phyloP scores from a whole-genome alignment of 495 filamentous ascomycete genomes.

The Hypoxylon perforatum region DNA sequence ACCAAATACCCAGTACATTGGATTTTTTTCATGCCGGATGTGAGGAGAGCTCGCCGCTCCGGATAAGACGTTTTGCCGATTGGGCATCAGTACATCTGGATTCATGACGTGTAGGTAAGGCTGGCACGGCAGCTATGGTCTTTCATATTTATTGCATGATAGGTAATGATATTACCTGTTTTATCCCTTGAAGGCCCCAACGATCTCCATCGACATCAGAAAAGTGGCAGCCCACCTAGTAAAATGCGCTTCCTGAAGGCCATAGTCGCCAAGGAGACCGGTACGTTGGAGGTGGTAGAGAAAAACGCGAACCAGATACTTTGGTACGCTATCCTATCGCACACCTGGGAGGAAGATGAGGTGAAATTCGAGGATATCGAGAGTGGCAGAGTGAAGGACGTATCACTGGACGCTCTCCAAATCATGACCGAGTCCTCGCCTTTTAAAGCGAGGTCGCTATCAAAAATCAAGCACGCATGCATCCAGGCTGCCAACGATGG shows the following conservation, averaged over 20 bases:
- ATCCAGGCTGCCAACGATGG: conserved; percentile 1
- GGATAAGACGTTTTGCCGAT: too few species aligned
- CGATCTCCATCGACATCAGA: not conserved
- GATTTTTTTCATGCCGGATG: too few species aligned
- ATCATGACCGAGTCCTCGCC: not conserved
- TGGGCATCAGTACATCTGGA: too few species aligned
- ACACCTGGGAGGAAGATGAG: conserved; percentile 55
- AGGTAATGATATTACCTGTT: too few species aligned
- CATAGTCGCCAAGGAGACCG: conserved; percentile 4
- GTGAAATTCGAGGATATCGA: conserved; percentile 45
- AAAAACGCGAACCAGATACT: conserved; percentile 9
- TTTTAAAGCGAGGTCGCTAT: not conserved
- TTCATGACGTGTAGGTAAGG: too few species aligned
- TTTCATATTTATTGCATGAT: too few species aligned
- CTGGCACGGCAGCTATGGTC: too few species aligned
- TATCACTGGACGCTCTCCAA: not conserved
- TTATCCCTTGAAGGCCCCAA: not conserved
- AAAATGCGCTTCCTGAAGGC: conserved; percentile 14
- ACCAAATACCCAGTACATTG: too few species aligned
- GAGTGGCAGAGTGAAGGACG: not conserved
- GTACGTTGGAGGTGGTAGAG: not conserved
- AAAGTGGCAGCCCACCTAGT: not conserved
- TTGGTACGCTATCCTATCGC: conserved; percentile 59
- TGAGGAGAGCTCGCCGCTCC: too few species aligned
- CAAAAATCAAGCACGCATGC: conserved; percentile 2